Evolutionary conservation across 2,329 filamentous ascomycete genomes (phyloP).

Genomic region (Cladosporium sp.): DNA sequence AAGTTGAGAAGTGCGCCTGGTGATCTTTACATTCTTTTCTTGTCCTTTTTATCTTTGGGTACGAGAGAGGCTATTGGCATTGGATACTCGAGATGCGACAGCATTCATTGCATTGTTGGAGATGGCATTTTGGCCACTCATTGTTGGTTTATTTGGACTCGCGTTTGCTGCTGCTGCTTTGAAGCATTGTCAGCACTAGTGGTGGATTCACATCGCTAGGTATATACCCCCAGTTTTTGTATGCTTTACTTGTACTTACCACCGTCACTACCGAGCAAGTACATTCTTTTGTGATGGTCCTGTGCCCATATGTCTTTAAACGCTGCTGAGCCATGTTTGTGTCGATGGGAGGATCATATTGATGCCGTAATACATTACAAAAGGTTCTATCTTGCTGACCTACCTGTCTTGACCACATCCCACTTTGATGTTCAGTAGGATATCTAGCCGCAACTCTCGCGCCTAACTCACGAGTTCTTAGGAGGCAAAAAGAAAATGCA

Average conservation of each 20-base stretch:
- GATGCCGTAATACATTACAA: too few species aligned
- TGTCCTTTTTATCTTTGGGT: neutral
- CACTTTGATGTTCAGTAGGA: too few species aligned
- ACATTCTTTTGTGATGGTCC: too few species aligned
- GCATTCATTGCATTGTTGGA: neutral
- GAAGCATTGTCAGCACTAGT: neutral
- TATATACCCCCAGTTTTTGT: constrained; percentile 15
- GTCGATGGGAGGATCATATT: too few species aligned
- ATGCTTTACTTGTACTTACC: neutral
- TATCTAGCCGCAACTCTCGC: too few species aligned
- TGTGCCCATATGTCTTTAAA: too few species aligned
- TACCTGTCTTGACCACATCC: too few species aligned
- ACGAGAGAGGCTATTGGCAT: neutral
- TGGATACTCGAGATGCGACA: neutral
- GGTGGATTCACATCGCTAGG: constrained; percentile 3
- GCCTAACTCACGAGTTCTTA: too few species aligned
- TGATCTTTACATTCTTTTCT: neutral
- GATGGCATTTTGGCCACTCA: too few species aligned
- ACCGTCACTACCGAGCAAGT: neutral
- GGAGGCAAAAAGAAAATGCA: too few species aligned
- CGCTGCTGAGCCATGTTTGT: too few species aligned
- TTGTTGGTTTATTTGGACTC: neutral
- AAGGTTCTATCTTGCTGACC: too few species aligned
- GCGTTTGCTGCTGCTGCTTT: neutral
- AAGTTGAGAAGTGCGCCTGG: neutral